Percentiles rank a stretch among this genome's conserved stretches.
Evolutionary conservation across 2,329 filamentous ascomycete genomes (phyloP).

Genomic region (Ambrosiella beaveri): DNA sequence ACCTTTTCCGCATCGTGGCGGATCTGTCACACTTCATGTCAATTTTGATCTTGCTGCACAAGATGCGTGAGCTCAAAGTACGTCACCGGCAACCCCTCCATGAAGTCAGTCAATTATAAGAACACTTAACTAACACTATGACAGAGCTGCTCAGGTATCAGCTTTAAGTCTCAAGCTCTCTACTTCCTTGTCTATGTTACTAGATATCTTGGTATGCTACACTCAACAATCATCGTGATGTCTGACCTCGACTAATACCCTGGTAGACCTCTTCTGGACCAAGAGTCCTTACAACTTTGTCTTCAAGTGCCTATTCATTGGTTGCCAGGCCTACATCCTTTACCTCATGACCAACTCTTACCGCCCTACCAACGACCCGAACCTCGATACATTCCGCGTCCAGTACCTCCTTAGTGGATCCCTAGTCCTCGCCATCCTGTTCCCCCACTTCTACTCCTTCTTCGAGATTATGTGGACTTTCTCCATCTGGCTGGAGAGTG

Average conservation of each 20-base stretch:
- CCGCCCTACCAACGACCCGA: constrained; percentile 93
- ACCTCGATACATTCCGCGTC: constrained; percentile 92
- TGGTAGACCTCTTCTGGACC: constrained; percentile 67
- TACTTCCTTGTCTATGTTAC: constrained; percentile 91
- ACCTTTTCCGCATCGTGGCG: constrained; percentile 42
- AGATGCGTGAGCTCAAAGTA: constrained; percentile 42
- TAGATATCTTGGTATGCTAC: constrained; percentile 61
- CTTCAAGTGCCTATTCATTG: constrained; percentile 94
- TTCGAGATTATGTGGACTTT: constrained; percentile 93
- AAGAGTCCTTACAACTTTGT: constrained; percentile 76
- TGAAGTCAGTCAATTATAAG: background rate
- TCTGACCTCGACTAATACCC: background rate
- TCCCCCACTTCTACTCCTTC: constrained; percentile 69
- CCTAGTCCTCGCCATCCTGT: constrained; percentile 58
- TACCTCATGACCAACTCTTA: constrained; percentile 97
- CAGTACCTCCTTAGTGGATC: constrained; percentile 81
- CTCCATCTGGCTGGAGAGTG: constrained; percentile 93
- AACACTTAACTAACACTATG: constrained; percentile 4
- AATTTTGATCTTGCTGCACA: constrained; percentile 86
- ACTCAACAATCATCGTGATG: background rate
- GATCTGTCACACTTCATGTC: constrained; percentile 92
- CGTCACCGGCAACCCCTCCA: background rate
- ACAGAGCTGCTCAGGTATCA: constrained; percentile 91
- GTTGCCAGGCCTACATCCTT: constrained; percentile 77
- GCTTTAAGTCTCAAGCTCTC: constrained; percentile 93